Base-by-base conservation (phyloP, 345 rosid genomes). In the Carallia brachiata region DNA sequence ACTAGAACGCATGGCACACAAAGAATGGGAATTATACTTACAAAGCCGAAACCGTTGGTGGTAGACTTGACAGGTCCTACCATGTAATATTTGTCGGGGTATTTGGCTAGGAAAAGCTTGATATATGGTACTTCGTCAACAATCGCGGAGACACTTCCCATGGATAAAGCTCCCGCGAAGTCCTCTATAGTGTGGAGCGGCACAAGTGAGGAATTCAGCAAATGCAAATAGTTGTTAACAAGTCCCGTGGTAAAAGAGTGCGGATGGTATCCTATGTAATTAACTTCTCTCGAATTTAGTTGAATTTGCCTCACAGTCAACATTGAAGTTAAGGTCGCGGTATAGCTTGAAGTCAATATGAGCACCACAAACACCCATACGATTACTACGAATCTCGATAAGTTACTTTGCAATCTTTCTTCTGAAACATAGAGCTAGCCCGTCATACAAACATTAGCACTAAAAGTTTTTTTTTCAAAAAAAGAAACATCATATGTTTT, bases 21-120 rank as follows among this genome's bases (percentile, higher is more conserved):
- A n/a, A n/a, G n/a, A 9, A 40, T 3, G 16, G 55, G 32, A 27
- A 6, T 10, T 0, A 44, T 52, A 79, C 85, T 79, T 37, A 80
- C 88, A 78, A 82, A 80, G 50, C 80, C 85, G 69, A 84, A 84
- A 34, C 88, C 84, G 30, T 68, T 78, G 32, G 84, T 73, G 31
- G 37, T 68, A 28, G 66, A 48, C 4, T 6, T 52, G 23, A 31
- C 18, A 4, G 75, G 70, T 9, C 71, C 78, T n/a, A 78, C 69
- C 73, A 73, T 67, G 44, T 71, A 54, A 54, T 76, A 83, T 44
- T 66, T 44, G 0, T 68, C 18, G 65, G 75, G 70, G 30, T 71
- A 40, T 1, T 48, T 15, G 6, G 75, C 61, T 19, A 77, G 53
- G 65, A 84, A 69, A 44, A 19, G 47, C 47, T 40, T 40, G 47